Evolutionary conservation across 805 yeast species (phyloP).

Genomic region (Starmerella tilneyi): DNA sequence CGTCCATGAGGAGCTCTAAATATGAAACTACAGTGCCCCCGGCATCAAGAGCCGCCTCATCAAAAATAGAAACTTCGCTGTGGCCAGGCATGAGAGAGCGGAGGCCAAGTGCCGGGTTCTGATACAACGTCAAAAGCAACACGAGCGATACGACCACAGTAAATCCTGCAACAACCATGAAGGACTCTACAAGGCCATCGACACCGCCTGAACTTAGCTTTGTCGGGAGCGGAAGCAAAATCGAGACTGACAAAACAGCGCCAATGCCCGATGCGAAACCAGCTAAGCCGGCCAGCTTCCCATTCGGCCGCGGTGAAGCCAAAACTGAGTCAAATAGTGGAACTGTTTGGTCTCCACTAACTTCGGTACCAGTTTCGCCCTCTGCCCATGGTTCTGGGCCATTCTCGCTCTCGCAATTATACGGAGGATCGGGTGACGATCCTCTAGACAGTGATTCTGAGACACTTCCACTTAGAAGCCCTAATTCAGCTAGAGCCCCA

Average conservation of each 20-base stretch:
- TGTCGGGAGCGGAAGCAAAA: constrained; percentile 49
- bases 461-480: constrained; percentile 2
- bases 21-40: constrained; percentile 29
- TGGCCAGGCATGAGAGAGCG: constrained; percentile 28
- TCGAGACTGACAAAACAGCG: constrained; percentile 52
- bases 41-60: constrained; percentile 28
- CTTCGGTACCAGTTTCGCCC: neutral
- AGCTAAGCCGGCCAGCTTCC: constrained; percentile 49
- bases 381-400: neutral
- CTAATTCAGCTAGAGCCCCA: constrained; percentile 45
- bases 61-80: constrained; percentile 24
- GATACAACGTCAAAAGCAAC: constrained; percentile 39
- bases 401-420: neutral
- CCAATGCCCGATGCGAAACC: constrained; percentile 34
- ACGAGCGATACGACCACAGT: constrained; percentile 28
- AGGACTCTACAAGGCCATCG: constrained; percentile 32
- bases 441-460: neutral
- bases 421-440: neutral
- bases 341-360: constrained; percentile 15
- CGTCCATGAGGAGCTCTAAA: constrained; percentile 37
- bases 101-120: constrained; percentile 33
- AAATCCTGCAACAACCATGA: constrained; percentile 30
- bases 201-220: constrained; percentile 35
- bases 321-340: constrained; percentile 15
- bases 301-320: constrained; percentile 34